Evolutionary conservation across 208 protist genomes (phyloP).

Genomic region (Crithidia mellificae): DNA sequence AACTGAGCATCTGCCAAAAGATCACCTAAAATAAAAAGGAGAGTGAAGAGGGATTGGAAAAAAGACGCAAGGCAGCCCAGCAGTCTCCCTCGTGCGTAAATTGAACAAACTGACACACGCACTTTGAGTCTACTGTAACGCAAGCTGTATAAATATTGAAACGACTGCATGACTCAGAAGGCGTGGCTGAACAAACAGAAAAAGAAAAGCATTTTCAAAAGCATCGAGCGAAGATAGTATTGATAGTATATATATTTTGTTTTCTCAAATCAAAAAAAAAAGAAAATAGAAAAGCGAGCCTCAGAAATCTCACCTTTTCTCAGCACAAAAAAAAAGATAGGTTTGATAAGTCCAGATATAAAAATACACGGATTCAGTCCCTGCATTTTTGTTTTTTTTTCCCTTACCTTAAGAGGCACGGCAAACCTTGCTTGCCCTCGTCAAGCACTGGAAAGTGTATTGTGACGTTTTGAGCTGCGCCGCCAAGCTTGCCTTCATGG

Average conservation of each 20-base stretch:
- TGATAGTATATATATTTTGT: neutral
- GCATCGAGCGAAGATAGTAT: too few relatives aligned
- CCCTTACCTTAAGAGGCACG: neutral
- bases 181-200: too few relatives aligned
- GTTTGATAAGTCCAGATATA: neutral
- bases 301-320: too few relatives aligned
- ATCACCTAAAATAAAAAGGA: too few relatives aligned
- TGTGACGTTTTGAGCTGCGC: neutral
- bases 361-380: neutral
- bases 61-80: too few relatives aligned
- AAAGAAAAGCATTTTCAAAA: too few relatives aligned
- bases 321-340: neutral
- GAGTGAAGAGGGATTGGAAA: too few relatives aligned
- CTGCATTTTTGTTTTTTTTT: neutral
- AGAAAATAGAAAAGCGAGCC: neutral
- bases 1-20: too few relatives aligned
- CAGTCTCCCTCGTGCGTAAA: too few relatives aligned
- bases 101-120: neutral
- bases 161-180: too few relatives aligned
- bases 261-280: conserved; percentile 1
- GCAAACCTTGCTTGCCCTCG: neutral
- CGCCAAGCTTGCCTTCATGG: neutral
- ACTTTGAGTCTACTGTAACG: neutral
- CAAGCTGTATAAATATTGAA: neutral
- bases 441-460: neutral